A percentile compares a stretch with the other conserved stretches of the same genome.
Conservation (phyloP, 192 early-diverging fungal genomes). For the Linnemannia elongata region DNA sequence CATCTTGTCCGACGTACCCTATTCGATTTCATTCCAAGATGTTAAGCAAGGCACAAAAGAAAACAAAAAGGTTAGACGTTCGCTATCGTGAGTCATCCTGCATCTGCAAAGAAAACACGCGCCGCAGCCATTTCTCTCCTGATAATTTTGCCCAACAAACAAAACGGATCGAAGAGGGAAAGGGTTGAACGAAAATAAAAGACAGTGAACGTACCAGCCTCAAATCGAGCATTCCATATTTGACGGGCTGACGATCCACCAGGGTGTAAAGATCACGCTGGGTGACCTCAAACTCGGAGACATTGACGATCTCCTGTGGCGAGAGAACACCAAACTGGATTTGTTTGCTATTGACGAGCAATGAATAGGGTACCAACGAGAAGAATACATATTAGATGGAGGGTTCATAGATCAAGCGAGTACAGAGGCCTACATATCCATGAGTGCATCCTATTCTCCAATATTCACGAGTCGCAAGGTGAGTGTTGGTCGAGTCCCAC, state of each 20-base stretch:
- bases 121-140: slow-evolving; percentile 11
- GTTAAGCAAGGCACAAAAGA: background rate
- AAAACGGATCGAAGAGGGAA: too few species aligned
- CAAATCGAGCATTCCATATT: slow-evolving; percentile 91
- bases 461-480: too few species aligned
- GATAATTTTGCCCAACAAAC: too few species aligned
- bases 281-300: slow-evolving; percentile 91
- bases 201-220: slow-evolving; percentile 74
- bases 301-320: slow-evolving; percentile 88
- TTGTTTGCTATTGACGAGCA: slow-evolving; percentile 73
- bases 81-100: slow-evolving; percentile 28
- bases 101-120: slow-evolving; percentile 2
- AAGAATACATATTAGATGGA: too few species aligned
- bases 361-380: background rate
- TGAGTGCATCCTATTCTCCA: too few species aligned
- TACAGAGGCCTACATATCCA: too few species aligned
- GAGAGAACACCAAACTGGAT: slow-evolving; percentile 97
- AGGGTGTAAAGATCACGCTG: slow-evolving; percentile 88
- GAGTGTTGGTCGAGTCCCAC: too few species aligned
- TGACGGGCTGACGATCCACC: slow-evolving; percentile 81
- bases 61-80: background rate
- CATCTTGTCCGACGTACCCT: slow-evolving; percentile 90
- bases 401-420: too few species aligned
- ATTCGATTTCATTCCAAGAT: background rate
- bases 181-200: background rate